A percentile compares a stretch with the other conserved stretches of the same genome.
These are phyloP conservation scores for Bipolaris victoriae DNA, from an alignment of 2,329 filamentous ascomycete species.

Conservation along the genomic window DNA sequence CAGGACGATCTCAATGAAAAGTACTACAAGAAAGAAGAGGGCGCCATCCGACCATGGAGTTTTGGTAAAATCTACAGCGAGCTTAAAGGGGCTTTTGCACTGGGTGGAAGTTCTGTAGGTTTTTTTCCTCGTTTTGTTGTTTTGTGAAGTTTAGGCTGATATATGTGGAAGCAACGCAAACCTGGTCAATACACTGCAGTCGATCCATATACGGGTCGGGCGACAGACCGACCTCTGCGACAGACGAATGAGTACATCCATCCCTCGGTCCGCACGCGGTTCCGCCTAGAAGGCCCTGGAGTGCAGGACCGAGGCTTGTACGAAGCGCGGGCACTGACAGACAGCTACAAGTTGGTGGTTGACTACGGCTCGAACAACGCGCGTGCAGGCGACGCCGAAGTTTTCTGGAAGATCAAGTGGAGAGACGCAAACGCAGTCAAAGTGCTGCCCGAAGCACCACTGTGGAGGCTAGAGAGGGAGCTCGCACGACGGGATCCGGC, in stretches of 20 bases:
- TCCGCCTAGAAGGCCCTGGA: constrained; percentile 55
- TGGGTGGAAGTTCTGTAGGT: constrained; percentile 53
- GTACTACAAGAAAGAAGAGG: constrained; percentile 52
- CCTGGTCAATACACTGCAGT: constrained; percentile 57
- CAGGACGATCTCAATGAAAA: constrained; percentile 54
- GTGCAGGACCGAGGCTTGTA: constrained; percentile 54
- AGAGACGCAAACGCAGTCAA: constrained; percentile 47
- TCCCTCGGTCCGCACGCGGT: constrained; percentile 54
- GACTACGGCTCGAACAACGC: constrained; percentile 46
- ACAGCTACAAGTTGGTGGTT: constrained; percentile 56
- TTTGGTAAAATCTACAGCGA: constrained; percentile 56
- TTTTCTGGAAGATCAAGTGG: constrained; percentile 53
- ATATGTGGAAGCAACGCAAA: constrained; percentile 46
- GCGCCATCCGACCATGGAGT: constrained; percentile 55
- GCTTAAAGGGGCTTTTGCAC: constrained; percentile 54
- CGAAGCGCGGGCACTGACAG: constrained; percentile 52
- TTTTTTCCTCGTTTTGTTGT: not conserved
- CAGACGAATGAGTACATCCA: constrained; percentile 61
- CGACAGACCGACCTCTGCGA: constrained; percentile 53
- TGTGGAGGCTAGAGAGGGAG: constrained; percentile 54
- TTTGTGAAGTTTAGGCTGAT: constrained; percentile 4
- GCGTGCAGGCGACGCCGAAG: constrained; percentile 44
- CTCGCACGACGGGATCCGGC: constrained; percentile 51
- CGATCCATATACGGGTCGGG: constrained; percentile 52
- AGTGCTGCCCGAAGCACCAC: constrained; percentile 53